A percentile compares a stretch with the other conserved stretches of the same genome.
phyloP scores from a whole-genome alignment of 1,284 basidiomycete genomes.

The Papiliotrema fonsecae region DNA sequence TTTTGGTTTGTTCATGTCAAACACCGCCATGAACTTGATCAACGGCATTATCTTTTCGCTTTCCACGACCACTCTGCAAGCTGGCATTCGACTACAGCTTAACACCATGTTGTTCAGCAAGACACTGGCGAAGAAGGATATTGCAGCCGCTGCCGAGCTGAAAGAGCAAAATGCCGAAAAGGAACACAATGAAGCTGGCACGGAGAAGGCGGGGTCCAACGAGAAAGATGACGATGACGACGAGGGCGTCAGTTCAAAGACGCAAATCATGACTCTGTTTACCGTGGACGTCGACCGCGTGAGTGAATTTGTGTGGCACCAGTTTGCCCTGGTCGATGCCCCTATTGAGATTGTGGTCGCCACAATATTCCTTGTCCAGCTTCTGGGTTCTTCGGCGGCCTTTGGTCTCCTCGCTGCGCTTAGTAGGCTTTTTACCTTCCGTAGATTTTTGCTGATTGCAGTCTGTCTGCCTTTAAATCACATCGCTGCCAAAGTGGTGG shows the following conservation, averaged over 20 bases:
- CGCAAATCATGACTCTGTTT: slow-evolving; percentile 69
- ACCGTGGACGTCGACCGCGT: slow-evolving; percentile 87
- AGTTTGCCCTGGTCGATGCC: slow-evolving; percentile 57
- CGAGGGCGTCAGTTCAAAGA: slow-evolving; percentile 78
- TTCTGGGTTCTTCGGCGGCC: slow-evolving; percentile 66
- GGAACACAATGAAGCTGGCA: slow-evolving; percentile 31
- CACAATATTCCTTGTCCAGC: slow-evolving; percentile 69
- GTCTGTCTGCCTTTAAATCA: slow-evolving; percentile 85
- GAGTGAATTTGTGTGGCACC: slow-evolving; percentile 74
- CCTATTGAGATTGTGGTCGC: slow-evolving; percentile 79
- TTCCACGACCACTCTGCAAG: slow-evolving; percentile 38
- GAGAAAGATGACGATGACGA: slow-evolving; percentile 56
- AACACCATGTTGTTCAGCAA: slow-evolving; percentile 84
- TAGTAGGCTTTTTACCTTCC: slow-evolving; percentile 18
- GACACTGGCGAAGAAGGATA: slow-evolving; percentile 80
- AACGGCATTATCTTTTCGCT: slow-evolving; percentile 45
- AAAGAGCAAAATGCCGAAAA: slow-evolving; percentile 25
- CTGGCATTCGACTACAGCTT: slow-evolving; percentile 68
- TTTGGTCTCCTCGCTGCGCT: slow-evolving; percentile 77
- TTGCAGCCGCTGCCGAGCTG: slow-evolving; percentile 51
- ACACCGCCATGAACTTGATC: slow-evolving; percentile 55
- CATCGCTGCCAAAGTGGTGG: slow-evolving; percentile 76
- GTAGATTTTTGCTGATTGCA: slow-evolving; percentile 4
- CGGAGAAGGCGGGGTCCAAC: slow-evolving; percentile 20
- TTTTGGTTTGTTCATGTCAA: slow-evolving; percentile 61